Base-by-base conservation (phyloP, 139 green algal genomes). In the Picochlorum costavermella region DNA sequence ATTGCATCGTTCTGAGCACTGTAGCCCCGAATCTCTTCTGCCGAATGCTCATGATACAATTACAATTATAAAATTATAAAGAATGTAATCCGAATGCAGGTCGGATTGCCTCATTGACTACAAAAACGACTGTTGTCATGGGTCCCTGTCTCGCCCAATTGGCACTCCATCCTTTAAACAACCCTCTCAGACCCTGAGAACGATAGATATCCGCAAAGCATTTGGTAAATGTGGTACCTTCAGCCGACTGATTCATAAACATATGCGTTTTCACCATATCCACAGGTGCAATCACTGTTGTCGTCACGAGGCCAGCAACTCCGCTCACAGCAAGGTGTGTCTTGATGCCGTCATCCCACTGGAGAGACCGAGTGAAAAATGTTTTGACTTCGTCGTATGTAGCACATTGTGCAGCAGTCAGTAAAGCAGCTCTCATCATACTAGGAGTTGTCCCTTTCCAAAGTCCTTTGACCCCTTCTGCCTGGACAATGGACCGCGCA, bases 341-440 rank as follows among this genome's bases (percentile, higher is more conserved):
- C 11, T 37, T 29, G 29, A 89, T 10, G 36, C 63, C 68, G 53
- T 92, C 84, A 0, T 61, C 60, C 73, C 68, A 84, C 12, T 81
- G 77, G 6, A 77, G 82, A 8, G 60, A 1, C 6, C 57, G 62
- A 31, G 74, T 78, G 29, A 84, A 64, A 5, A 49, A 25, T 16
- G 64, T 43, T 60, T 91, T 92, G 25, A 88, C 75, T 70, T 91
- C 84, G 55, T 92, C 84, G 62, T 96, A 96, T 23, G 85, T 91
- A 4, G 84, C 89, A 37, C 78, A 86, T 74, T 95, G 88, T 6
- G 78, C 76, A 3, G 85, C 84, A 6, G 88, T 95, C 20, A 95
- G 74, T 31, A 90, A 71, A 28, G 85, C 78, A 9, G 81, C 83
- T 5, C 88, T 75, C 14, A 70, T 69, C 79, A 89, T 81, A 8